Evolutionary conservation across 2,329 filamentous ascomycete species (phyloP).

Genomic region (Alternaria sp.): DNA sequence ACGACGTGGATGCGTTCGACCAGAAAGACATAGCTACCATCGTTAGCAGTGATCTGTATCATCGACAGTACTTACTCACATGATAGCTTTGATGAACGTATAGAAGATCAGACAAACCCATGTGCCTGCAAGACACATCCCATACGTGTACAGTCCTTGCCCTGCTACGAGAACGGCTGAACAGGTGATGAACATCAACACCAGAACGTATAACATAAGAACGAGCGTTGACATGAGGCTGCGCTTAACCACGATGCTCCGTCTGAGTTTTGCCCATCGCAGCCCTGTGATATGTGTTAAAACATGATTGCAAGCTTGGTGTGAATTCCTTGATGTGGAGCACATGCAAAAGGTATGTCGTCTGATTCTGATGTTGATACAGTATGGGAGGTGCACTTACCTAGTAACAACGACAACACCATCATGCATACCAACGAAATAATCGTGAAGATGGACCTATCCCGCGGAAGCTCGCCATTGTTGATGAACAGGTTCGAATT

Average conservation of each 20-base stretch:
- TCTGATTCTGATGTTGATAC: background rate
- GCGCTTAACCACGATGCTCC: constrained; percentile 8
- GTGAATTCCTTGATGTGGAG: background rate
- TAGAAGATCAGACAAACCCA: constrained; percentile 52
- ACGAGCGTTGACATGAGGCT: constrained; percentile 30
- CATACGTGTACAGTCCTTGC: constrained; percentile 35
- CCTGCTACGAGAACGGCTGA: constrained; percentile 39
- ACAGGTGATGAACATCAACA: constrained; percentile 27
- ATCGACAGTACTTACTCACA: constrained; percentile 16
- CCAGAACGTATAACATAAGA: constrained; percentile 26
- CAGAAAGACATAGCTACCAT: constrained; percentile 47
- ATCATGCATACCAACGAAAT: constrained; percentile 10
- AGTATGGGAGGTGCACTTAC: background rate
- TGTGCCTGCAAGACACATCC: constrained; percentile 43
- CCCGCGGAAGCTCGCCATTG: background rate
- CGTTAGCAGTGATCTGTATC: background rate
- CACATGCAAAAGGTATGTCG: background rate
- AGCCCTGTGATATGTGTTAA: constrained; percentile 7
- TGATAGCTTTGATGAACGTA: constrained; percentile 40
- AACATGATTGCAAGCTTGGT: background rate
- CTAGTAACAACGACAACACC: constrained; percentile 11
- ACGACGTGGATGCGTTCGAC: constrained; percentile 52
- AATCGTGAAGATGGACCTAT: constrained; percentile 5
- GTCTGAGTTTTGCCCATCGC: constrained; percentile 3
- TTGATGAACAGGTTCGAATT: constrained; percentile 1